Evolutionary conservation across 176 grass and related monocot species (phyloP).

Genomic region (Triticum urartu): DNA sequence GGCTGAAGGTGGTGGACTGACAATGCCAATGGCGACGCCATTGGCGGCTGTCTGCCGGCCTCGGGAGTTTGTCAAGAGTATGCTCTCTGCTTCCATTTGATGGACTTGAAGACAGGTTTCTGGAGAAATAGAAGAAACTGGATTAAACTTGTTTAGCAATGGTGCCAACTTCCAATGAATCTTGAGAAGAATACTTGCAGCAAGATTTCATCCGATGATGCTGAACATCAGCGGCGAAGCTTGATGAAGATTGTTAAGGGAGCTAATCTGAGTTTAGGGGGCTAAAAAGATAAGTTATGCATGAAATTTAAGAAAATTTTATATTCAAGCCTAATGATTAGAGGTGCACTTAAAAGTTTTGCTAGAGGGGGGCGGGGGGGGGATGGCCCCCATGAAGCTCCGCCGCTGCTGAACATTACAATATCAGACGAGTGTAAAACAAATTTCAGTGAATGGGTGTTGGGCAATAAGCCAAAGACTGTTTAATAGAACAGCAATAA

Average conservation of each 20-base stretch:
- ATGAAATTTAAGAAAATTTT: too few species aligned
- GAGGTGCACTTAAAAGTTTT: too few species aligned
- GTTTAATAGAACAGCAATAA: not conserved
- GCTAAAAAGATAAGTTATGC: too few species aligned
- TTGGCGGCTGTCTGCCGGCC: conserved; percentile 16
- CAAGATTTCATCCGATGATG: not conserved
- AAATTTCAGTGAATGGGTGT: not conserved
- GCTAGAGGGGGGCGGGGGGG: too few species aligned
- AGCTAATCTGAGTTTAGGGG: too few species aligned
- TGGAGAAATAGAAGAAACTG: not conserved
- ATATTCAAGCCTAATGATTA: too few species aligned
- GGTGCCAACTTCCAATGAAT: not conserved
- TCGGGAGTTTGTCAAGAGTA: conserved; percentile 9
- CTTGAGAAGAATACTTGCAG: not conserved
- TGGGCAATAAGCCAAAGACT: not conserved
- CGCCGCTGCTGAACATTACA: not conserved
- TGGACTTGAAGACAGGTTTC: not conserved
- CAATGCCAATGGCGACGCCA: conserved; percentile 35
- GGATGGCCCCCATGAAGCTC: too few species aligned
- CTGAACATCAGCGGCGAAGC: too few species aligned
- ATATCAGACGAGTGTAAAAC: not conserved
- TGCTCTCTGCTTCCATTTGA: conserved; percentile 12
- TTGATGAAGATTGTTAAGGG: too few species aligned
- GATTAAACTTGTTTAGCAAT: not conserved
- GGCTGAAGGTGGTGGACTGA: conserved; percentile 34